Conservation (phyloP, 2,329 filamentous ascomycete species). For the Arachnomyces sp. region DNA sequence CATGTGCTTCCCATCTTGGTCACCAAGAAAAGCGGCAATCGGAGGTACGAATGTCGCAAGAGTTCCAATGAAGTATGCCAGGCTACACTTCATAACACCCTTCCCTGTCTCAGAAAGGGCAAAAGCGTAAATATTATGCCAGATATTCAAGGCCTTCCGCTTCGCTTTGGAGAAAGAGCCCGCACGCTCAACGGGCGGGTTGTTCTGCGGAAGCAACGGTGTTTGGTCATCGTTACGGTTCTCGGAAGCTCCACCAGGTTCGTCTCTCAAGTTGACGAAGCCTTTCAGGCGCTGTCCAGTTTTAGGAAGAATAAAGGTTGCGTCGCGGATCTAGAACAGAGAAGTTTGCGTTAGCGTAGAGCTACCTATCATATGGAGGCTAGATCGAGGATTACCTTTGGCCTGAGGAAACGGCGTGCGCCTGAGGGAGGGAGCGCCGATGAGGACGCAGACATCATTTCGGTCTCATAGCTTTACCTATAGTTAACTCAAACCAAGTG, state of each 20-base stretch:
- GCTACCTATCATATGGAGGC: background rate
- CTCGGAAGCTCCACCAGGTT: slow-evolving; percentile 35
- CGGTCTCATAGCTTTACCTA: background rate
- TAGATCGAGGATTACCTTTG: background rate
- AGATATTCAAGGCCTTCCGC: slow-evolving; percentile 27
- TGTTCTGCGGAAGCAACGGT: slow-evolving; percentile 25
- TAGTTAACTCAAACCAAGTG: background rate
- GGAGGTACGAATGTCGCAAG: slow-evolving; percentile 74
- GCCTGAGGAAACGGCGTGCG: slow-evolving; percentile 3
- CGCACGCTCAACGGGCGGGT: slow-evolving; percentile 6
- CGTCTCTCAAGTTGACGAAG: slow-evolving; percentile 73
- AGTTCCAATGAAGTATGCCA: slow-evolving; percentile 82
- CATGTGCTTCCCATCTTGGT: slow-evolving; percentile 86
- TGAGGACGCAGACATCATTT: slow-evolving; percentile 2
- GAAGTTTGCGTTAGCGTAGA: background rate
- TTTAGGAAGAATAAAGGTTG: slow-evolving; percentile 76
- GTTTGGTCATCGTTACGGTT: slow-evolving; percentile 35
- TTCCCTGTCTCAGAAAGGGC: slow-evolving; percentile 64
- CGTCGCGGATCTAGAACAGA: slow-evolving; percentile 59
- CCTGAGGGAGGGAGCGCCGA: background rate
- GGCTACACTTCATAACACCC: slow-evolving; percentile 79
- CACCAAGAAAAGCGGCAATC: slow-evolving; percentile 66
- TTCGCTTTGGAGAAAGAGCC: slow-evolving; percentile 14
- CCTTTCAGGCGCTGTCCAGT: slow-evolving; percentile 80
- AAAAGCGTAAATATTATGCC: slow-evolving; percentile 50